These are phyloP conservation scores for Zancudomyces culisetae DNA, from an alignment of 371 early-diverging fungal genomes.

Conservation along the genomic window DNA sequence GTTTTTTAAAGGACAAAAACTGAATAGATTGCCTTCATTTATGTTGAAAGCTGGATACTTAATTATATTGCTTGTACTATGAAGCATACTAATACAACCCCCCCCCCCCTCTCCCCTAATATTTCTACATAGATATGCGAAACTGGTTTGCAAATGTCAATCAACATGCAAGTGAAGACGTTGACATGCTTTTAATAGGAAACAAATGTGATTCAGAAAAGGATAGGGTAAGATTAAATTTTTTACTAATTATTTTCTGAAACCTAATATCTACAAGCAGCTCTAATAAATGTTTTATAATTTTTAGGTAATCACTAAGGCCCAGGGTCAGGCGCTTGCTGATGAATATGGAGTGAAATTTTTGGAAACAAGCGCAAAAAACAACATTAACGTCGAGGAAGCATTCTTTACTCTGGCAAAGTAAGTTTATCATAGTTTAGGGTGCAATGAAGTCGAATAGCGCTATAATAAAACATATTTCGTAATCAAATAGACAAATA, in stretches of 20 bases:
- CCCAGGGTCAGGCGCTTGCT: conserved; percentile 69
- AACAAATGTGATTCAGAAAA: conserved; percentile 93
- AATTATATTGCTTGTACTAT: background rate
- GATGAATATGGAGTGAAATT: conserved; percentile 74
- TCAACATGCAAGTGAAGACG: conserved; percentile 89
- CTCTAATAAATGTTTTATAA: background rate
- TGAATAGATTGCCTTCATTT: background rate
- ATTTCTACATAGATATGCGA: conserved; percentile 85
- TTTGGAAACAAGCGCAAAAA: conserved; percentile 91
- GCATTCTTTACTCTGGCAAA: conserved; percentile 92
- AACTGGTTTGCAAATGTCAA: conserved; percentile 98
- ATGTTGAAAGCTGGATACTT: background rate
- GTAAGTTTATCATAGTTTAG: conserved; percentile 29
- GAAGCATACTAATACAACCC: no score
- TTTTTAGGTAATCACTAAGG: conserved; percentile 39
- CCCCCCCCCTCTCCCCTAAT: no score
- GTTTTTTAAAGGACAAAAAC: background rate
- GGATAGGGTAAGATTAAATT: conserved; percentile 65
- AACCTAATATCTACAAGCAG: background rate
- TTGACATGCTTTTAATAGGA: conserved; percentile 95
- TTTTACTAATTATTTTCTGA: no score
- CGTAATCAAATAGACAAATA: no score
- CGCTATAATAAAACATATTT: no score
- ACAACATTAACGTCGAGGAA: conserved; percentile 90
- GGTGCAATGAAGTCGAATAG: no score